Percentiles rank a stretch among this genome's conserved stretches.
Conservation (phyloP, 2,329 filamentous ascomycete species). For the Penicillium vulpinum region DNA sequence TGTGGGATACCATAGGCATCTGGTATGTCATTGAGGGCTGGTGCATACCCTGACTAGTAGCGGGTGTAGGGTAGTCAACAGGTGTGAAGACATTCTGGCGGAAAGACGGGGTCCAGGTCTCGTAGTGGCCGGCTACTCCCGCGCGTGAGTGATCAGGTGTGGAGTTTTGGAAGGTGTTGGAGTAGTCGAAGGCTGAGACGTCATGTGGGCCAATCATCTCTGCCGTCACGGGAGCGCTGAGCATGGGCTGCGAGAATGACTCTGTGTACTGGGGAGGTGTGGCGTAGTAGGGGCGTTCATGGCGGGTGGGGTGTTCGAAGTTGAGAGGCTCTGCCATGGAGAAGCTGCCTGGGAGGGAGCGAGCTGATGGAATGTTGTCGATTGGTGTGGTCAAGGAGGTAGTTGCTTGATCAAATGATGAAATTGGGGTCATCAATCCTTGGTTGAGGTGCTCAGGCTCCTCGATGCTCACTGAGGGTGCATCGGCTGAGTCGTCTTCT, state of each 20-base stretch:
- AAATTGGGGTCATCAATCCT: slow-evolving; percentile 27
- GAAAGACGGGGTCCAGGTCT: slow-evolving; percentile 36
- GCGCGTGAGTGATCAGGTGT: slow-evolving; percentile 25
- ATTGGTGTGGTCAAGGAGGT: slow-evolving; percentile 28
- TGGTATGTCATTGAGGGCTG: slow-evolving; percentile 32
- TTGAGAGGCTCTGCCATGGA: slow-evolving; percentile 31
- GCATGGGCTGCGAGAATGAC: slow-evolving; percentile 30
- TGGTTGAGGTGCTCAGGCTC: slow-evolving; percentile 32
- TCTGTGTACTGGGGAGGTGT: slow-evolving; percentile 32
- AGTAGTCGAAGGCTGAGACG: slow-evolving; percentile 34
- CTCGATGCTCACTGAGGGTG: slow-evolving; percentile 23
- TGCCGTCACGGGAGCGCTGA: slow-evolving; percentile 29
- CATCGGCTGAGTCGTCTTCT: slow-evolving; percentile 32
- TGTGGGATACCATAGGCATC: slow-evolving; percentile 28
- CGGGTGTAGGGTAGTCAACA: slow-evolving; percentile 29
- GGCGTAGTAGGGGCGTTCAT: slow-evolving; percentile 31
- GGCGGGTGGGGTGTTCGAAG: slow-evolving; percentile 27
- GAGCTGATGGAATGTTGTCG: slow-evolving; percentile 22
- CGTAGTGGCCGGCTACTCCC: slow-evolving; percentile 22
- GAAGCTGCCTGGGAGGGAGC: slow-evolving; percentile 29
- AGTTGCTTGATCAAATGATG: slow-evolving; percentile 25
- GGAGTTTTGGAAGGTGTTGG: slow-evolving; percentile 27
- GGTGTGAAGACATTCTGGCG: slow-evolving; percentile 37
- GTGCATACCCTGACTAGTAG: slow-evolving; percentile 24
- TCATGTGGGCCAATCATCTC: slow-evolving; percentile 34